phyloP scores from a whole-genome alignment of 345 rosid genomes.

The Brassica napus region DNA sequence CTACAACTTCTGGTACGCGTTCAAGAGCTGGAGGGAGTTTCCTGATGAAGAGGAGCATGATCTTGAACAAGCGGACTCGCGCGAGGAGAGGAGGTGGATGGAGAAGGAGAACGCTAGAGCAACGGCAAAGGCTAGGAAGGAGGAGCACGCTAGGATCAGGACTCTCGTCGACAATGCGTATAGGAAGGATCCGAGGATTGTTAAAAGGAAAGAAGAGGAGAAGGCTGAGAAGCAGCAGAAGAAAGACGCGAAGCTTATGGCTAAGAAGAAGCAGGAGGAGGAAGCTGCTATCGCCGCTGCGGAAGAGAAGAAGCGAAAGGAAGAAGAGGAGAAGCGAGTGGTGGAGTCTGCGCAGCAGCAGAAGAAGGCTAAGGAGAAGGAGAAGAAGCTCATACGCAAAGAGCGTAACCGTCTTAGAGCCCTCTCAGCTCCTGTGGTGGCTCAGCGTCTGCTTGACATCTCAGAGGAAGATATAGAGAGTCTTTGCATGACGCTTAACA shows the following conservation, averaged over 20 bases:
- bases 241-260: constrained; percentile 76
- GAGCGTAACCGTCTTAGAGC: constrained; percentile 84
- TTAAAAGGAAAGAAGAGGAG: constrained; percentile 79
- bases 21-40: constrained; percentile 99
- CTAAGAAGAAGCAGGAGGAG: constrained; percentile 86
- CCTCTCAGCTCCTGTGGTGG: constrained; percentile 61
- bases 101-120: constrained; percentile 95
- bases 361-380: constrained; percentile 85
- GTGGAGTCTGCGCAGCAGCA: constrained; percentile 83
- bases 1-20: constrained; percentile 86
- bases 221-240: constrained; percentile 90
- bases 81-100: constrained; percentile 99
- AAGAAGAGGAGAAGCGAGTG: constrained; percentile 76
- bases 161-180: constrained; percentile 92
- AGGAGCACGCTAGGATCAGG: constrained; percentile 85
- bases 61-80: constrained; percentile 92
- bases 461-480: constrained; percentile 74
- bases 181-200: constrained; percentile 83
- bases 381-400: constrained; percentile 89
- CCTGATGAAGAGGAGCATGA: constrained; percentile 96
- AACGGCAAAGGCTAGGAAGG: constrained; percentile 85
- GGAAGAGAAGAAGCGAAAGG: constrained; percentile 75
- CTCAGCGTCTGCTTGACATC: constrained; percentile 60
- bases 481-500: constrained; percentile 76
- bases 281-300: constrained; percentile 81